Conservation (phyloP, 345 rosid genomes). For the Acer yangbiense region DNA sequence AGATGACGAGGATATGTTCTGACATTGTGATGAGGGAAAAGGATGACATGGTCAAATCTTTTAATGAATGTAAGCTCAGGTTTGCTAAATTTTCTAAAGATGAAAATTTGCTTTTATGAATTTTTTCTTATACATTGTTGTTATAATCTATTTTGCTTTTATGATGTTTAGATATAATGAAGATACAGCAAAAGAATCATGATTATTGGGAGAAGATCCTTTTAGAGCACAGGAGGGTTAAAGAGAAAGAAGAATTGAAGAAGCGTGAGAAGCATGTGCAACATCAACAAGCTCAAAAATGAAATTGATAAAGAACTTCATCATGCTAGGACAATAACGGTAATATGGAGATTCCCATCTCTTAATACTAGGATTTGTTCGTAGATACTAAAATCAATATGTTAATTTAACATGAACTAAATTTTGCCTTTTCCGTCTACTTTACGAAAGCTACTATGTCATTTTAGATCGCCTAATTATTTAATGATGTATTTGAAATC, state of each 20-base stretch:
- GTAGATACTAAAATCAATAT: not conserved
- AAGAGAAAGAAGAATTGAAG: not conserved
- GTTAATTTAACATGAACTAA: conserved; percentile 1
- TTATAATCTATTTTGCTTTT: not conserved
- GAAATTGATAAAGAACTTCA: conserved; percentile 23
- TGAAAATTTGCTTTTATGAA: not conserved
- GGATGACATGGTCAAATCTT: conserved; percentile 38
- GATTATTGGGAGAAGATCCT: conserved; percentile 43
- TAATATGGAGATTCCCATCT: conserved; percentile 8
- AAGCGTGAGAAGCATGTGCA: conserved; percentile 42
- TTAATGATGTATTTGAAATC: too few relatives aligned
- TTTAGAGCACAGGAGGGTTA: conserved; percentile 44
- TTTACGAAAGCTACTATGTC: too few relatives aligned
- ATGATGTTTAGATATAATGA: conserved; percentile 29
- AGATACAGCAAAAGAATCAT: conserved; percentile 39
- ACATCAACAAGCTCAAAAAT: conserved; percentile 26
- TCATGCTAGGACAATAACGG: too few relatives aligned
- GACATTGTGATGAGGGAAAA: conserved; percentile 32
- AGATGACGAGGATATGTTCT: conserved; percentile 42
- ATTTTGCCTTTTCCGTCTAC: too few relatives aligned
- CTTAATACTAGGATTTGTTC: conserved; percentile 5
- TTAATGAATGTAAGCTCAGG: conserved; percentile 57
- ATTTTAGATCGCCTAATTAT: too few relatives aligned
- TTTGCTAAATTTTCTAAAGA: not conserved
- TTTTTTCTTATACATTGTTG: not conserved